Conservation (phyloP, 345 rosid species). For the Eucalyptus coolabah region DNA sequence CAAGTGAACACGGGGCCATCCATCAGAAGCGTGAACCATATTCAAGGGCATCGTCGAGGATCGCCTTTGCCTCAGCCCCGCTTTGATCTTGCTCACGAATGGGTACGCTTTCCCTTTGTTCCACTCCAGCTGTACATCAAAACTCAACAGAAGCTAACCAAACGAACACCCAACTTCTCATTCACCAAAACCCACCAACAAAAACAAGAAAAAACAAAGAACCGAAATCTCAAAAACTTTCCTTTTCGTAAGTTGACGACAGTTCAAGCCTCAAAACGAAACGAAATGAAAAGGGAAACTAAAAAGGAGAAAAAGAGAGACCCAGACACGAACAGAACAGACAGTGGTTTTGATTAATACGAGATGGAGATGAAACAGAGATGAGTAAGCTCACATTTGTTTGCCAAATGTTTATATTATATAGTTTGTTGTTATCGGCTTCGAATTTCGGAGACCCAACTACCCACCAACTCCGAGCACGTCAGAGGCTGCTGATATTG, state of each 20-base stretch:
- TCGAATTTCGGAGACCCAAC: conserved; percentile 5
- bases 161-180: neutral
- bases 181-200: neutral
- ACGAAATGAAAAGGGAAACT: neutral
- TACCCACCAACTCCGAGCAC: conserved; percentile 11
- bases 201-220: neutral
- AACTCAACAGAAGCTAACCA: neutral
- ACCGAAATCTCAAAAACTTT: neutral
- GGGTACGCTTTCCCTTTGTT: conserved; percentile 52
- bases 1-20: conserved; percentile 53
- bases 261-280: neutral
- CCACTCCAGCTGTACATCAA: conserved; percentile 43
- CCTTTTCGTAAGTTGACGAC: neutral
- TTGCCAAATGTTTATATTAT: neutral
- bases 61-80: conserved; percentile 20
- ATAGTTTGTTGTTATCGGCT: conserved; percentile 19
- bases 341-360: neutral
- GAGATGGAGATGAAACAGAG: neutral
- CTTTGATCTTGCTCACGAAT: conserved; percentile 35
- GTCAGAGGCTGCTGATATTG: conserved; percentile 1
- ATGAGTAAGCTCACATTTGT: conserved; percentile 20
- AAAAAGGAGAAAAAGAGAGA: neutral
- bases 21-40: conserved; percentile 47
- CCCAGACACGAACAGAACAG: neutral
- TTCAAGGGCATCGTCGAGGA: conserved; percentile 64